Base-by-base conservation (phyloP, 169 alveolate genomes). In the Toxoplasma gondii region DNA sequence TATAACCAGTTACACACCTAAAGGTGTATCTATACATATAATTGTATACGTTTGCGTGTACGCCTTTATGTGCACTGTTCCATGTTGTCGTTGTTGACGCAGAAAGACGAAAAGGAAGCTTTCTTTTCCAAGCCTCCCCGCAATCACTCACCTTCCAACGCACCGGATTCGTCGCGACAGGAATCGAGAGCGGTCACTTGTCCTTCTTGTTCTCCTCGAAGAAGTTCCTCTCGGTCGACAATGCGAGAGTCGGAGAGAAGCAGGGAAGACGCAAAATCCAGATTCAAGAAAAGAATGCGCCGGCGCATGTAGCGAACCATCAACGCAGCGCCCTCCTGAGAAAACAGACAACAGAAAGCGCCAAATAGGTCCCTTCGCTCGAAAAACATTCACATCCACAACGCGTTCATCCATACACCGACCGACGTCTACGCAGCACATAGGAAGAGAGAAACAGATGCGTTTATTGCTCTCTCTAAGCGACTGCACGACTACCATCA, bases 271-370 rank as follows among this genome's bases (percentile, higher is more conserved):
- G 93, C 95, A 27, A 88, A 88, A 39, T 44, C 91, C 58, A 93
- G 54, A 41, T 92, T 93, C 31, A 87, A 87, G 74, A 93, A 93
- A 24, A 93, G n/a, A 0, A 93, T 78, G 54, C 95, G 95, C 81
- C 95, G 84, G 53, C 95, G 78, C 95, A 93, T 87, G 54, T 69
- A 93, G 67, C 78, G 70, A n/a, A 86, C 90, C 93, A 93, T 93
- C 54, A 93, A 36, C 39, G 95, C 88, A 12, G 93, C 95, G 31
- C 95, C 95, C 70, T 93, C 95, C 95, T 93, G 90, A 44, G 12
- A 22, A 38, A 43, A 53, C 10, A 31, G 38, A 81, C 54, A 64
- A 36, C 19, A 38, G 29, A 16, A 12, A 9, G 27, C 58, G 38
- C 24, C 64, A 81, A 7, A 53, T n/a, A 81, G 16, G 34, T 81